These are phyloP conservation scores for Paxillus involutus DNA, from an alignment of 768 basidiomycete genomes.

Conservation along the genomic window DNA sequence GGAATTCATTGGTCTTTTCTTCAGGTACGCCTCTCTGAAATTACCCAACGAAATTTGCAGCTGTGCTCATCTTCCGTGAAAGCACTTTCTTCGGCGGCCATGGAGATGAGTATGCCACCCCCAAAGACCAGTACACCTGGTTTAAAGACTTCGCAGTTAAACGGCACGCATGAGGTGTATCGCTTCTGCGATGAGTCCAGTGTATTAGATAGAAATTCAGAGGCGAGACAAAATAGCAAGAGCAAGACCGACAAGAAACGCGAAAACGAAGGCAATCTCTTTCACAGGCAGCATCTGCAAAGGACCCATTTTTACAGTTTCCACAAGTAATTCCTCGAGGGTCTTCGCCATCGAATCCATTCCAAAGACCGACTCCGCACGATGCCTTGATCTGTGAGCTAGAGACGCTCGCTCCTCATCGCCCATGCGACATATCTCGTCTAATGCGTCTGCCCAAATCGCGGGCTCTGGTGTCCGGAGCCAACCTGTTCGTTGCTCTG, in stretches of 20 bases:
- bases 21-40: conserved; percentile 53
- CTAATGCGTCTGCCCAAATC: conserved; percentile 71
- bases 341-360: conserved; percentile 71
- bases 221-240: conserved; percentile 19
- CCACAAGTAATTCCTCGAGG: conserved; percentile 53
- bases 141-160: conserved; percentile 68
- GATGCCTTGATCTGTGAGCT: conserved; percentile 50
- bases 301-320: conserved; percentile 58
- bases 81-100: conserved; percentile 84
- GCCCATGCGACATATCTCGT: conserved; percentile 47
- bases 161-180: conserved; percentile 17
- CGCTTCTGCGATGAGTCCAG: background rate
- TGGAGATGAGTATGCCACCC: conserved; percentile 62
- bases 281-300: conserved; percentile 24
- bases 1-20: conserved; percentile 63
- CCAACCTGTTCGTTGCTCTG: conserved; percentile 69
- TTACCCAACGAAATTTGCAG: background rate
- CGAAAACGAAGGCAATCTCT: conserved; percentile 14
- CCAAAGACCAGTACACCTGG: conserved; percentile 73
- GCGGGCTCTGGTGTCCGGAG: conserved; percentile 59
- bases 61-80: conserved; percentile 2
- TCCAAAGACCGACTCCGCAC: conserved; percentile 70
- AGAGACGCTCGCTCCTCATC: conserved; percentile 34
- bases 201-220: background rate
- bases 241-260: conserved; percentile 25